Evolutionary conservation across 2,329 filamentous ascomycete species (phyloP), one percentile per base, ranked within the genome.

Genomic region (Cercospora janseana): DNA sequence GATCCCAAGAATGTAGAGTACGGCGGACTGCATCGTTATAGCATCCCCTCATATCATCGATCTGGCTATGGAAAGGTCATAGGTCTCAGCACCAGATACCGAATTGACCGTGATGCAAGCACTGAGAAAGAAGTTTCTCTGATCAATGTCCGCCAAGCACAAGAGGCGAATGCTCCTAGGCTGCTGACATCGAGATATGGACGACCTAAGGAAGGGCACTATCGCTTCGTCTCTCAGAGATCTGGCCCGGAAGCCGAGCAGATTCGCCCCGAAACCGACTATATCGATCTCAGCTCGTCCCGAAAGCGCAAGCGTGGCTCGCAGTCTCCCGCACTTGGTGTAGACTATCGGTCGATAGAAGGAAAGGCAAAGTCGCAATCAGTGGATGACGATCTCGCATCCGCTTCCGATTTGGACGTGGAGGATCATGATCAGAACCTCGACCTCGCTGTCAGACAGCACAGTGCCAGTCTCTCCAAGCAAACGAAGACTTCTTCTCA

Each of bases 1-100:
- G 92, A 97, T 62, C 73, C 78, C 4, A 78, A 89, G 40, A 89
- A 93, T 57, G 68, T 86, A 35, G 78, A 79, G 20, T 96, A 91
- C 66, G 88, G 87, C 2, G 79, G 80, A 21, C 77, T 87, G 29
- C 83, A 95, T 65, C 81, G 80, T 27, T 87, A 86, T 57, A 79
- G 78, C 46, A 71, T 94, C 8, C 89, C 90, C 0, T 62, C 70
- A 2, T 96, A 94, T 64, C 77, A 78, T 54, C 83, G 88, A 4
- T 72, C 73, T 54, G 87, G 89, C 10, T 73, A 75, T 48, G 89
- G 89, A 2, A 77, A 76, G 50, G 73, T 96, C 1, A 68, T 97
- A 9, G 92, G 91, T 0, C 72, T 85, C 0, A 66, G 74, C 1
- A 71, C 72, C 2, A 74, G 76, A 35, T 73, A 85, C 49, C 79